Base-by-base conservation (phyloP, 1,284 basidiomycete genomes). In the Apiotrichum sp. region DNA sequence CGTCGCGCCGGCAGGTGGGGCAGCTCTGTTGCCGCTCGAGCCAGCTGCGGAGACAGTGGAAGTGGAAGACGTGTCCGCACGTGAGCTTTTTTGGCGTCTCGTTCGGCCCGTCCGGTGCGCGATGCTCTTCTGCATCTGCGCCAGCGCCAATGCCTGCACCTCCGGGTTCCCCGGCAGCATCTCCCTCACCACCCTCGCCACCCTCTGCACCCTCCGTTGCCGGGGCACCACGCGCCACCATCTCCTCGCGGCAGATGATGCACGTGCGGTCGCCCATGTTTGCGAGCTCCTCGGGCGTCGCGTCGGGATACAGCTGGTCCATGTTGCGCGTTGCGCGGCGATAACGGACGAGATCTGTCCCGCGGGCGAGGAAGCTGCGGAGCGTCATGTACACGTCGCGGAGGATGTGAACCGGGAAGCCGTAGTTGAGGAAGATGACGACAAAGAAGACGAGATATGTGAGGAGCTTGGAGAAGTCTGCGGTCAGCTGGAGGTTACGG, bases 181-280 rank as follows among this genome's bases (percentile, higher is more conserved):
- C 38, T 13, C 16, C 47, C 6, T 41, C 40, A 8, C 6, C n/a
- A n/a, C 40, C 40, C 40, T 41, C 40, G 10, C 11, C 14, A n/a
- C 8, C 22, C 22, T 22, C 22, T 22, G 22, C 22, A 22, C 22
- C 22, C 22, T 22, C 22, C 22, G 22, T 22, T 22, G 22, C 22
- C 22, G 22, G 22, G 42, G 52, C 29, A 22, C 57, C 72, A 49
- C 77, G 76, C 16, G 80, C 72, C 39, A 83, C 75, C 91, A 99
- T 93, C 71, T 98, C 95, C 76, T 98, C 95, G n/a, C 96, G 83
- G 70, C 96, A 98, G 65, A 98, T 98, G 69, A 98, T 98, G 71
- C 96, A 98, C 3, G 93, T 98, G 56, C 83, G 83, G 76, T 98
- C 96, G 50, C 83, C 86, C 80, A 87, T 85, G 8, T 80, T 78